Conservation (phyloP, 345 rosid species). For the Aurinia saxatilis region DNA sequence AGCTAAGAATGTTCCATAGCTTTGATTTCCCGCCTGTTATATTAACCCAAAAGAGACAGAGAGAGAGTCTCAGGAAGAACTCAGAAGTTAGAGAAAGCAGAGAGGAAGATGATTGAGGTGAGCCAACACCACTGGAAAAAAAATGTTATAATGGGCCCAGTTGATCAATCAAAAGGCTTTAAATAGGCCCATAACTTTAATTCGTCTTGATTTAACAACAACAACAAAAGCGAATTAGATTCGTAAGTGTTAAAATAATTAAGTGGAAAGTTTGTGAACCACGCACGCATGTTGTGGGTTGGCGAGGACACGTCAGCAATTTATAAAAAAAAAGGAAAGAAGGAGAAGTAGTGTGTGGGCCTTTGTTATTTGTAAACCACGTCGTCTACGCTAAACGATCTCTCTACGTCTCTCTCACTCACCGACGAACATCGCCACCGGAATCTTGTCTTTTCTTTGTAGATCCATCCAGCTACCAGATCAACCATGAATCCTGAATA, state of each 20-base stretch:
- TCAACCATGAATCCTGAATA: constrained; percentile 90
- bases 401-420: constrained; percentile 15
- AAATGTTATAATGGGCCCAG: neutral
- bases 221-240: constrained; percentile 2
- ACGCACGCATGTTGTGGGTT: constrained; percentile 31
- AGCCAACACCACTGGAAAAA: neutral
- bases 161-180: too few species aligned
- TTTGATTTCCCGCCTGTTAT: constrained; percentile 28
- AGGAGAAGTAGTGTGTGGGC: neutral
- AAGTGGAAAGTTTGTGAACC: constrained; percentile 19
- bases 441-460: neutral
- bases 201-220: neutral
- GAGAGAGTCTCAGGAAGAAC: neutral
- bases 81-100: neutral
- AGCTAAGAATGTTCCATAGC: constrained; percentile 7
- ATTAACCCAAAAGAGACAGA: too few species aligned
- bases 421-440: constrained; percentile 28
- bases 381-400: constrained; percentile 25
- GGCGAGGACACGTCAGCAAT: constrained; percentile 22
- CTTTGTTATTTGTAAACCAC: constrained; percentile 12
- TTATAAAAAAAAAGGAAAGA: neutral
- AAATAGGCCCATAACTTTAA: neutral
- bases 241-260: too few species aligned
- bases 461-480: constrained; percentile 18
- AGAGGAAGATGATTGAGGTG: neutral